Conservation (phyloP, 2,329 filamentous ascomycete genomes). For the Epichloe scottii region DNA sequence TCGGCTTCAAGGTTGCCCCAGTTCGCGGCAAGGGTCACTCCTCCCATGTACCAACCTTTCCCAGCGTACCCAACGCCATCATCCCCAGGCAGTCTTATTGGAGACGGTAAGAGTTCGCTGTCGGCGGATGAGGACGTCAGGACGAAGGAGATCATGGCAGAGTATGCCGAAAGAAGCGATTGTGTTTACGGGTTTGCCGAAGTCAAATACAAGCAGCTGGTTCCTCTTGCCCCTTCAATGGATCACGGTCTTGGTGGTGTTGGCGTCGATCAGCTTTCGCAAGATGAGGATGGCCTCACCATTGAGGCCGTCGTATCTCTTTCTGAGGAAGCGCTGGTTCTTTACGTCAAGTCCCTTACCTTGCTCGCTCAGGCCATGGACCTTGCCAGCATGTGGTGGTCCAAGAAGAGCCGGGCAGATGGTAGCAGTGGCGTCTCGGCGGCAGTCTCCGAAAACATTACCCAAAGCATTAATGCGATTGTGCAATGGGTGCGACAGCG, state of each 20-base stretch:
- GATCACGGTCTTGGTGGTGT: slow-evolving; percentile 57
- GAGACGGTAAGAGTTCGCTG: slow-evolving; percentile 46
- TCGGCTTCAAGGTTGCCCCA: slow-evolving; percentile 59
- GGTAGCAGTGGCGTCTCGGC: slow-evolving; percentile 27
- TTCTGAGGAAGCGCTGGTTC: slow-evolving; percentile 85
- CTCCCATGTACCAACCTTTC: slow-evolving; percentile 69
- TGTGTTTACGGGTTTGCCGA: slow-evolving; percentile 97
- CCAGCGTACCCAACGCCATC: slow-evolving; percentile 69
- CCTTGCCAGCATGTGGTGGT: slow-evolving; percentile 87
- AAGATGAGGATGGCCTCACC: slow-evolving; percentile 65
- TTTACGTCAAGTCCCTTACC: slow-evolving; percentile 89
- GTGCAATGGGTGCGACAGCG: slow-evolving; percentile 90
- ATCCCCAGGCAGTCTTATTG: slow-evolving; percentile 46
- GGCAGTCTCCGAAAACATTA: slow-evolving; percentile 35
- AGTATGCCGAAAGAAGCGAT: slow-evolving; percentile 83
- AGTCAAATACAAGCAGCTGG: slow-evolving; percentile 96
- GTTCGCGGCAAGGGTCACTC: slow-evolving; percentile 56
- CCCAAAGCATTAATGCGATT: slow-evolving; percentile 73
- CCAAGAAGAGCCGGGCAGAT: slow-evolving; percentile 59
- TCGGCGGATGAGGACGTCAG: slow-evolving; percentile 64
- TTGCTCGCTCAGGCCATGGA: slow-evolving; percentile 92
- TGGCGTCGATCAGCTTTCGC: slow-evolving; percentile 37
- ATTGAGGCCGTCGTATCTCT: slow-evolving; percentile 74
- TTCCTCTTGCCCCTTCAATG: slow-evolving; percentile 71
- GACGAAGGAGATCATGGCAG: slow-evolving; percentile 73